These are phyloP conservation scores for Musa troglodytarum DNA, from an alignment of 176 grass and related monocot species.

Conservation along the genomic window DNA sequence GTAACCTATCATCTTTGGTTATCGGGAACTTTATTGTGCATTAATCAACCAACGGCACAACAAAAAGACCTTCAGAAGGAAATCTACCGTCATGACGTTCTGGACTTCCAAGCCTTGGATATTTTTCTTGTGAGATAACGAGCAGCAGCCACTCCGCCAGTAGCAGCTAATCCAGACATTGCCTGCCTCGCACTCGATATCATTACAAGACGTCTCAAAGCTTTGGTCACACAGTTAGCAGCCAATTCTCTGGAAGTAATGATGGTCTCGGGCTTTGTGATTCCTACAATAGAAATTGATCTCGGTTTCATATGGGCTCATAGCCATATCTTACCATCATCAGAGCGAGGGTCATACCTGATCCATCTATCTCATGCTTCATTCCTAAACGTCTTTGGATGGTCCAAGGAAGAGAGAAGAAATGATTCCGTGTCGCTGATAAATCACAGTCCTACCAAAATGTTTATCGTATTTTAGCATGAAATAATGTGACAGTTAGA, in stretches of 20 bases:
- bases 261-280: slow-evolving; percentile 2
- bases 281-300: slow-evolving; percentile 26
- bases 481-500: too few species aligned
- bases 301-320: not conserved
- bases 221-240: slow-evolving; percentile 41
- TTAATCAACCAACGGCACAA: not conserved
- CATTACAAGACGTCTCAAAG: slow-evolving; percentile 46
- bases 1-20: too few species aligned
- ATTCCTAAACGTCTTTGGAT: slow-evolving; percentile 36
- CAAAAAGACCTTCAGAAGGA: not conserved
- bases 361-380: slow-evolving; percentile 6
- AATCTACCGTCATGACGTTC: slow-evolving; percentile 1
- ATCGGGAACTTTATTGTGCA: too few species aligned
- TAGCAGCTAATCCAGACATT: slow-evolving; percentile 49
- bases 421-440: slow-evolving; percentile 43
- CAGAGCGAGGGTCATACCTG: slow-evolving; percentile 12
- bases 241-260: slow-evolving; percentile 55
- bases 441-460: slow-evolving; percentile 51
- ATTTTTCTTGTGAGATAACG: slow-evolving; percentile 65
- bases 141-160: slow-evolving; percentile 53
- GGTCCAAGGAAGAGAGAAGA: slow-evolving; percentile 63
- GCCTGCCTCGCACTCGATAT: slow-evolving; percentile 67
- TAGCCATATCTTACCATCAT: not conserved
- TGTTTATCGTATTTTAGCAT: not conserved
- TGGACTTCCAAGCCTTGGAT: slow-evolving; percentile 68